A percentile compares a stretch with the other conserved stretches of the same genome.
Conservation (phyloP, 495 filamentous ascomycete species). For the Penicillium desertorum region DNA sequence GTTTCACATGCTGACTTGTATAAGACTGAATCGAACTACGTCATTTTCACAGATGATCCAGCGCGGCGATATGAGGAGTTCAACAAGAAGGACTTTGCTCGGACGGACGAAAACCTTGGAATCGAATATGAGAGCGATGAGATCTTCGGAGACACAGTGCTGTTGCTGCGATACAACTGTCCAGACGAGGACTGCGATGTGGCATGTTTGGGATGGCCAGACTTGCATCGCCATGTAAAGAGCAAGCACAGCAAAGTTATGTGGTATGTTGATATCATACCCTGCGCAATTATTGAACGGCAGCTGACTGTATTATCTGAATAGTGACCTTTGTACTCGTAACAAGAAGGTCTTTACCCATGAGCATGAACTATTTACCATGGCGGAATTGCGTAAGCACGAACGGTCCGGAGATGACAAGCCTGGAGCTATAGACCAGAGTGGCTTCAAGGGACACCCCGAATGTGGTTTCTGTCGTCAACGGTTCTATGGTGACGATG, state of each 20-base stretch:
- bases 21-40: slow-evolving; percentile 70
- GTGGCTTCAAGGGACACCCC: slow-evolving; percentile 93
- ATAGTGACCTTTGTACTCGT: slow-evolving; percentile 79
- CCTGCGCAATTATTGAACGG: slow-evolving; percentile 3
- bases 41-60: slow-evolving; percentile 86
- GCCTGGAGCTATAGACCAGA: slow-evolving; percentile 88
- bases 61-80: slow-evolving; percentile 84
- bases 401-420: slow-evolving; percentile 89
- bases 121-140: slow-evolving; percentile 84
- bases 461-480: slow-evolving; percentile 89
- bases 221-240: slow-evolving; percentile 89
- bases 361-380: slow-evolving; percentile 91
- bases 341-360: slow-evolving; percentile 99
- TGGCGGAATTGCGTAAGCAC: slow-evolving; percentile 77
- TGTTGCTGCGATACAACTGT: slow-evolving; percentile 94
- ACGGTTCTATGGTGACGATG: slow-evolving; percentile 93
- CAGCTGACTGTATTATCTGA: slow-evolving; percentile 1
- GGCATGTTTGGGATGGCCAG: slow-evolving; percentile 88
- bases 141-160: slow-evolving; percentile 81
- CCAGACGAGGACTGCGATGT: slow-evolving; percentile 82
- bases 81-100: slow-evolving; percentile 64
- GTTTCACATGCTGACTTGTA: slow-evolving; percentile 26
- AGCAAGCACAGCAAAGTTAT: slow-evolving; percentile 78
- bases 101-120: slow-evolving; percentile 76
- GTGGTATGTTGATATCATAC: slow-evolving; percentile 58